These are phyloP conservation scores for Magnolia kwangsiensis DNA, from an alignment of 164 flowering plant genomes.

Conservation along the genomic window DNA sequence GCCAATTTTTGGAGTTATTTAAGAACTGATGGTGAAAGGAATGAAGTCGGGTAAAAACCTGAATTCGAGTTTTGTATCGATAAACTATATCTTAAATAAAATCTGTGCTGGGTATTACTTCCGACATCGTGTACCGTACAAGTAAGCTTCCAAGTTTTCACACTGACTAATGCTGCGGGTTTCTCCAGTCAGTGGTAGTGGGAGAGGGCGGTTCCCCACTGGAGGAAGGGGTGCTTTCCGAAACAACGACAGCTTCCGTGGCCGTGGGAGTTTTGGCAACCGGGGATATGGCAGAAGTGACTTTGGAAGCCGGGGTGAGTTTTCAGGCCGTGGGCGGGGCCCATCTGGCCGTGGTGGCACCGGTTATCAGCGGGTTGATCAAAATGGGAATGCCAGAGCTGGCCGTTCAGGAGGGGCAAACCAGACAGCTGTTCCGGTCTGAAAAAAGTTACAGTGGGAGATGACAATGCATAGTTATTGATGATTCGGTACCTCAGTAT, in stretches of 20 bases:
- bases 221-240: slow-evolving; percentile 53
- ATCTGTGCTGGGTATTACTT: background rate
- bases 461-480: background rate
- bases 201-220: slow-evolving; percentile 51
- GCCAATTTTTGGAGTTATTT: background rate
- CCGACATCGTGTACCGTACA: background rate
- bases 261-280: slow-evolving; percentile 51
- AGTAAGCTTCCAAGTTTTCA: background rate
- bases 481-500: background rate
- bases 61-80: background rate
- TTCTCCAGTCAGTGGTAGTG: slow-evolving; percentile 44
- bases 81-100: background rate
- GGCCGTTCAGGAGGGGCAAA: slow-evolving; percentile 29
- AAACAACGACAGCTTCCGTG: slow-evolving; percentile 50
- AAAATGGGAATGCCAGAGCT: slow-evolving; percentile 53
- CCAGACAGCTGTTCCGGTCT: slow-evolving; percentile 23
- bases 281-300: slow-evolving; percentile 64
- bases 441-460: background rate
- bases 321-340: slow-evolving; percentile 43
- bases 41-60: background rate
- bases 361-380: slow-evolving; percentile 47
- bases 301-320: slow-evolving; percentile 55
- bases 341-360: slow-evolving; percentile 41
- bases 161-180: slow-evolving; percentile 10
- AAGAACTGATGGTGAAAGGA: background rate